These are phyloP conservation scores for Neodidymelliopsis sp. DNA, from an alignment of 2,329 filamentous ascomycete genomes.

Conservation along the genomic window DNA sequence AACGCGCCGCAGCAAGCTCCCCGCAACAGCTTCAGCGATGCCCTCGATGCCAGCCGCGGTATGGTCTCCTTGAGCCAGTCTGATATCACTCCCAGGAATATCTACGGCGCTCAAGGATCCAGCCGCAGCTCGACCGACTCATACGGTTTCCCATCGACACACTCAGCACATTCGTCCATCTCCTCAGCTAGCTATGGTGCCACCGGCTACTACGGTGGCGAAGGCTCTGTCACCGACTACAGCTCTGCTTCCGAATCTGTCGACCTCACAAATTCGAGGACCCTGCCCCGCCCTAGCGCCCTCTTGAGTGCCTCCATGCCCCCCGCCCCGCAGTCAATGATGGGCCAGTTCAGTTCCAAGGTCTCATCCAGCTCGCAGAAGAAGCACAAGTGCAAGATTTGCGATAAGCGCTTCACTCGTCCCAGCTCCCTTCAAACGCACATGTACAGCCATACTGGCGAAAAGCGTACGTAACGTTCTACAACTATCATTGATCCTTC, in stretches of 20 bases:
- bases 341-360: conserved; percentile 98
- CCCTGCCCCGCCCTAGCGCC: conserved; percentile 79
- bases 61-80: conserved; percentile 93
- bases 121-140: conserved; percentile 80
- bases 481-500: background rate
- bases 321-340: conserved; percentile 94
- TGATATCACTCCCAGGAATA: conserved; percentile 84
- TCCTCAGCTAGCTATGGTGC: conserved; percentile 82
- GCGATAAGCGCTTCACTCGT: conserved; percentile 95
- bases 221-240: conserved; percentile 89
- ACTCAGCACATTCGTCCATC: conserved; percentile 88
- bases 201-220: conserved; percentile 80
- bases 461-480: conserved; percentile 79
- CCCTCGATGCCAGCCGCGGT: conserved; percentile 88
- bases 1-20: conserved; percentile 64
- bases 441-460: conserved; percentile 98
- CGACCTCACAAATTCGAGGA: conserved; percentile 79
- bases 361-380: conserved; percentile 95
- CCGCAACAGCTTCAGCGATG: conserved; percentile 80
- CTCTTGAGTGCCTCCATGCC: conserved; percentile 69
- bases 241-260: conserved; percentile 88
- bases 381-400: conserved; percentile 99
- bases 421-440: conserved; percentile 95
- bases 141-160: conserved; percentile 87
- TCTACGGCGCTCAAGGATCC: conserved; percentile 73